Evolutionary conservation across 164 flowering plant genomes (phyloP).

Genomic region (Pachysandra terminalis): DNA sequence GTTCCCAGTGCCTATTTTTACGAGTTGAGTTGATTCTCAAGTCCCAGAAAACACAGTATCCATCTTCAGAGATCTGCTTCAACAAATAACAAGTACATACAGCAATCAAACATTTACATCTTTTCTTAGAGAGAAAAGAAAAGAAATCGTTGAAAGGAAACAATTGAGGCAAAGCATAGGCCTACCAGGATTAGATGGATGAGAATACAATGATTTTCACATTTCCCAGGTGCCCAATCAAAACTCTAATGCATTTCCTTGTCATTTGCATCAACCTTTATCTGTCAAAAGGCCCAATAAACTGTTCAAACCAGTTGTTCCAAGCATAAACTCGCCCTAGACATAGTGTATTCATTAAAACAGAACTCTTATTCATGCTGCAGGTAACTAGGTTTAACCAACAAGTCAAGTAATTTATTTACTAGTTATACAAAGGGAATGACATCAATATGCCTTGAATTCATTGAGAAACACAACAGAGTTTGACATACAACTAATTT

Average conservation of each 20-base stretch:
- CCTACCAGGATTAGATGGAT: conserved; percentile 74
- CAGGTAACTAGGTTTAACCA: too few species aligned
- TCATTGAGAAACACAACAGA: too few species aligned
- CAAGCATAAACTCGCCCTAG: too few species aligned
- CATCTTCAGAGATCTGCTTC: conserved; percentile 89
- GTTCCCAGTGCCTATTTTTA: conserved; percentile 26
- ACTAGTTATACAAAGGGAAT: too few species aligned
- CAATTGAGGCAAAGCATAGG: not conserved
- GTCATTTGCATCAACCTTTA: conserved; percentile 64
- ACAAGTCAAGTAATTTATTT: too few species aligned
- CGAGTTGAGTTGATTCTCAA: conserved; percentile 49
- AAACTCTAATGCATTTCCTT: conserved; percentile 46
- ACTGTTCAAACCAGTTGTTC: not conserved
- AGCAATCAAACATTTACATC: not conserved
- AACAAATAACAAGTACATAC: not conserved
- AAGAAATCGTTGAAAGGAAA: not conserved
- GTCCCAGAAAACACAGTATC: conserved; percentile 91
- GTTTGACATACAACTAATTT: too few species aligned
- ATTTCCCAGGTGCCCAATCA: conserved; percentile 80
- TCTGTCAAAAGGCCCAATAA: conserved; percentile 33
- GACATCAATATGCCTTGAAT: too few species aligned
- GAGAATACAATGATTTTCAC: conserved; percentile 71
- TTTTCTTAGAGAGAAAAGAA: not conserved
- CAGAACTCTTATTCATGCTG: too few species aligned
- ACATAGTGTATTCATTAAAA: too few species aligned